Percentiles rank a stretch among this genome's conserved stretches.
phyloP scores from a whole-genome alignment of 177 flowering plant species.

The Tripterygium wilfordii region DNA sequence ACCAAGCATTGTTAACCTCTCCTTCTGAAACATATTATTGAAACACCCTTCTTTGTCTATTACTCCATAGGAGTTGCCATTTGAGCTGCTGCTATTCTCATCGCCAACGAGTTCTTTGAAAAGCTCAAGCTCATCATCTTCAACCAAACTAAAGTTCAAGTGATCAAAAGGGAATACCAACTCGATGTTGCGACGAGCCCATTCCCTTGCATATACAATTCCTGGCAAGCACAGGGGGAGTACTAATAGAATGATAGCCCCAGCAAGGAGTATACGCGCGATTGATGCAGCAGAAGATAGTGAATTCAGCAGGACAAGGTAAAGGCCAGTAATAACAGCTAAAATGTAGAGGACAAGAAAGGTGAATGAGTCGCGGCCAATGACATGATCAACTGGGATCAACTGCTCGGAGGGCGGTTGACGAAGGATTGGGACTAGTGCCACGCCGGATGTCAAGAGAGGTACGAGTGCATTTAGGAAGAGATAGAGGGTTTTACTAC shows the following conservation, averaged over 20 bases:
- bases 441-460: slow-evolving; percentile 43
- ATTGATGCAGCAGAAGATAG: slow-evolving; percentile 16
- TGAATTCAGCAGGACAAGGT: slow-evolving; percentile 61
- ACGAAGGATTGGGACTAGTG: slow-evolving; percentile 61
- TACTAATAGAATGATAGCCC: slow-evolving; percentile 56
- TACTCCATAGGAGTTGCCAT: background rate
- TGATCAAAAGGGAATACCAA: slow-evolving; percentile 37
- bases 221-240: slow-evolving; percentile 74
- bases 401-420: slow-evolving; percentile 51
- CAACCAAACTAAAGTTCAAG: slow-evolving; percentile 59
- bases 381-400: slow-evolving; percentile 30
- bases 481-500: slow-evolving; percentile 42
- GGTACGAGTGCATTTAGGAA: slow-evolving; percentile 70
- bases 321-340: slow-evolving; percentile 68
- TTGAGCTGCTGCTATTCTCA: background rate
- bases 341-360: slow-evolving; percentile 58
- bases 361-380: slow-evolving; percentile 46
- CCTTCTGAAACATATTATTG: slow-evolving; percentile 30
- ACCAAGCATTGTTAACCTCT: slow-evolving; percentile 56
- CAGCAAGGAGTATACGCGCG: slow-evolving; percentile 47
- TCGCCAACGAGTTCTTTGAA: slow-evolving; percentile 40
- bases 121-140: slow-evolving; percentile 63
- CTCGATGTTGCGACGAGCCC: slow-evolving; percentile 42
- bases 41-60: slow-evolving; percentile 27
- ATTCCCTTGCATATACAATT: slow-evolving; percentile 47